Base-by-base conservation (phyloP, 2,329 filamentous ascomycete genomes). In the Aspergillus pseudonomiae region DNA sequence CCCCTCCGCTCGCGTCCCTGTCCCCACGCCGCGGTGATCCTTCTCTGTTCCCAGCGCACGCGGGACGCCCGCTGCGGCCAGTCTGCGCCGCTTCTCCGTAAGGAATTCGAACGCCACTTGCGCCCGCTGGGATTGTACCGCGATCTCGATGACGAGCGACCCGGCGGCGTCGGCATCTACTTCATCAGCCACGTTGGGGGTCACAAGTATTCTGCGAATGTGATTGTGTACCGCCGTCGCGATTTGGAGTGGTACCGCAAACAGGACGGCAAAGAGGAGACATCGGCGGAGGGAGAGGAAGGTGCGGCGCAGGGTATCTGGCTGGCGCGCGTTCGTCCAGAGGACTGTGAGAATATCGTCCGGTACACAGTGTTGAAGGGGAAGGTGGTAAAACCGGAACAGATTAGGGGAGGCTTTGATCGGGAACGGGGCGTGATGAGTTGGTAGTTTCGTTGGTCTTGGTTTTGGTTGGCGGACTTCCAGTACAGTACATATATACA, bases 151-250 rank as follows among this genome's bases (percentile, higher is more conserved):
- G 95, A 99, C 76, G 89, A 93, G 77, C 83, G 95, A 63, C 93
- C 94, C 0, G 94, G 94, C 12, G 95, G 95, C 14, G 94, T 97
- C 6, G 94, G 93, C 0, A 92, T 99, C 68, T 97, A 97, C 80
- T 98, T 97, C 75, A 96, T 98, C 74, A 94, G 89, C 69, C 95
- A 99, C 74, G 93, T 97, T 3, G 95, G 95, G 32, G 95, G 95
- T 0, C 95, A 99, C 82, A 97, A 97, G 81, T 98, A 96, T 80
- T 89, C 90, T 54, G 95, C 95, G 32, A 99, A 99, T 73, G 88
- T 98, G 70, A 91, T 99, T 82, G 84, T 99, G 1, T 98, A 99
- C 77, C 86, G 95, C 11, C 85, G 86, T 21, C 82, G 84, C 9
- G 78, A 76, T 65, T 74, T 78, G 28, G 74, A 77, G 5, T 78